phyloP scores from a whole-genome alignment of 805 yeast species.

The Saturnispora kantuleensis region DNA sequence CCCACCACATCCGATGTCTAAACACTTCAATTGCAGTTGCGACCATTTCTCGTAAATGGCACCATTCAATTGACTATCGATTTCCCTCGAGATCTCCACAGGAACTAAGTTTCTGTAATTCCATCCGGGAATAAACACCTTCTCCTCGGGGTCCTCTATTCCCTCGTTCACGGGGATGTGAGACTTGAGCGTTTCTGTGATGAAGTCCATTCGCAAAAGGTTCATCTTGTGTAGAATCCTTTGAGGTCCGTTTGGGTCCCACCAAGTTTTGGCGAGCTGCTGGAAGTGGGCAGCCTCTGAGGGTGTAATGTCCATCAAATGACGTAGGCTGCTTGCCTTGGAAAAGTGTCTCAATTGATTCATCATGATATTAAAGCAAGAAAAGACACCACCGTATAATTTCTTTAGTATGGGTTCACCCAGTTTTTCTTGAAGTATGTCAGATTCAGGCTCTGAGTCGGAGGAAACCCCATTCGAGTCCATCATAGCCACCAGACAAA shows the following conservation, averaged over 20 bases:
- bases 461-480: conserved; percentile 35
- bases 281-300: conserved; percentile 77
- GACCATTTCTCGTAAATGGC: conserved; percentile 31
- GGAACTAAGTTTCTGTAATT: conserved; percentile 56
- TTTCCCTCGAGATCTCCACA: conserved; percentile 34
- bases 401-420: not conserved
- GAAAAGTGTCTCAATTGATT: not conserved
- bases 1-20: conserved; percentile 99
- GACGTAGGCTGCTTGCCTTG: not conserved
- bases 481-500: conserved; percentile 62
- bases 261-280: conserved; percentile 90
- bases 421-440: not conserved
- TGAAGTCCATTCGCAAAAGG: conserved; percentile 77
- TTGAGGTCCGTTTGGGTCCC: conserved; percentile 93
- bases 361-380: not conserved
- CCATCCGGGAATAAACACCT: conserved; percentile 70
- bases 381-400: not conserved
- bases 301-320: conserved; percentile 33
- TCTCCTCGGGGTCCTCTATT: conserved; percentile 29
- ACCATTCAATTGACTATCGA: conserved; percentile 40
- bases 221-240: conserved; percentile 94
- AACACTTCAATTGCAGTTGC: conserved; percentile 36
- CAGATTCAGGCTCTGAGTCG: conserved; percentile 15
- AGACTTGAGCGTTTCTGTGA: conserved; percentile 46
- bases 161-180: conserved; percentile 36